phyloP scores from a whole-genome alignment of 306 rosid genomes.

The Heteromeles arbutifolia region DNA sequence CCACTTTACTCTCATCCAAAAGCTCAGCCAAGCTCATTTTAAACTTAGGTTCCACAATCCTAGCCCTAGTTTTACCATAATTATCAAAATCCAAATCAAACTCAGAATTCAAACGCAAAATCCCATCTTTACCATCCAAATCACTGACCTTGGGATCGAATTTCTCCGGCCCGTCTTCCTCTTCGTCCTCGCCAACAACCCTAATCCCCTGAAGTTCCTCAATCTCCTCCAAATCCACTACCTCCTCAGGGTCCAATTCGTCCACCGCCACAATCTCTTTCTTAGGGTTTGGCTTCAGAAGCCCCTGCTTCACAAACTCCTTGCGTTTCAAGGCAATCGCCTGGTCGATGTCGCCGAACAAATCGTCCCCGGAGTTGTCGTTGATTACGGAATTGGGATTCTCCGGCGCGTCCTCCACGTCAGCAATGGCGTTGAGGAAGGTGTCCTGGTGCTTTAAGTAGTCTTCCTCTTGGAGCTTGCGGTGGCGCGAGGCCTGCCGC shows the following conservation, averaged over 20 bases:
- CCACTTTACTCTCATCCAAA: conserved; percentile 89
- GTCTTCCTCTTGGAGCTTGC: conserved; percentile 58
- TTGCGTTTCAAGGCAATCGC: conserved; percentile 82
- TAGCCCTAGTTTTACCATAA: conserved; percentile 61
- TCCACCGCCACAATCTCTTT: conserved; percentile 29
- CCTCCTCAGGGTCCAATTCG: conserved; percentile 67
- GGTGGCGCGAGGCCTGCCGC: conserved; percentile 70
- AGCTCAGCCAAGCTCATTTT: conserved; percentile 82
- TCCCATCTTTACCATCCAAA: conserved; percentile 16
- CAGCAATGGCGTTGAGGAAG: conserved; percentile 75
- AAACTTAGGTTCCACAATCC: conserved; percentile 80
- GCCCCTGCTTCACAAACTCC: conserved; percentile 84
- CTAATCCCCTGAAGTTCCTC: conserved; percentile 54
- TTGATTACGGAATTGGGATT: conserved; percentile 10
- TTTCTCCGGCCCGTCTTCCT: conserved; percentile 21
- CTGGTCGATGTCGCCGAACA: conserved; percentile 79
- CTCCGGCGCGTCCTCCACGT: conserved; percentile 64
- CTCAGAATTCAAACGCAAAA: conserved; percentile 30
- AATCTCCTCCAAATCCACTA: conserved; percentile 74
- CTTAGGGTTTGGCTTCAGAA: conserved; percentile 75
- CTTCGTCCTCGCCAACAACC: conserved; percentile 24
- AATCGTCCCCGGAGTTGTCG: conserved; percentile 50
- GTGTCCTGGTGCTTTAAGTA: conserved; percentile 71
- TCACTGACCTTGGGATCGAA: conserved; percentile 24
- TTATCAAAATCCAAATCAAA: conserved; percentile 83